A percentile compares a stretch with the other conserved stretches of the same genome.
Conservation (phyloP, 2,329 filamentous ascomycete species). For the Fusarium denticulatum region DNA sequence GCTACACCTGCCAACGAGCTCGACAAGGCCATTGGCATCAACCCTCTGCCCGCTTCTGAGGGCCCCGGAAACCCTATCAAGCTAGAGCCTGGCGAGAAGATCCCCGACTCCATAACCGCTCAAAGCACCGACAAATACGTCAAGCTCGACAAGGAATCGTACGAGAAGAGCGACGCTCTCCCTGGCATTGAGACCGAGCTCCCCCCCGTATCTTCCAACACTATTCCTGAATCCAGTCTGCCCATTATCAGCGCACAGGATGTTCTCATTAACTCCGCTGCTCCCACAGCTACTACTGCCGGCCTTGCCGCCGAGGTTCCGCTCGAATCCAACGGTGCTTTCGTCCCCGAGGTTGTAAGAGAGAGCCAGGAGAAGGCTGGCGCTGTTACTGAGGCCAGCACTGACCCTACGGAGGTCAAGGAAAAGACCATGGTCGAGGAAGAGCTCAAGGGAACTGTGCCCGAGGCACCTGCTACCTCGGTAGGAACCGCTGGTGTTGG, state of each 20-base stretch:
- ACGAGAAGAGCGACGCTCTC: constrained; percentile 79
- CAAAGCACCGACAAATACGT: constrained; percentile 78
- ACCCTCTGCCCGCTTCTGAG: constrained; percentile 70
- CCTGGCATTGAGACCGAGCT: constrained; percentile 62
- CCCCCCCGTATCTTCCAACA: constrained; percentile 66
- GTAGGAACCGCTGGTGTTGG: constrained; percentile 64
- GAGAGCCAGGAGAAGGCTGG: constrained; percentile 76
- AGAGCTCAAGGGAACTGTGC: constrained; percentile 75
- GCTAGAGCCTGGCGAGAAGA: constrained; percentile 80
- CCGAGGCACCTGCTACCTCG: constrained; percentile 66
- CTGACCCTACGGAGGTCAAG: constrained; percentile 69
- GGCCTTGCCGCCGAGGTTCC: constrained; percentile 75
- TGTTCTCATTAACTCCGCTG: constrained; percentile 62
- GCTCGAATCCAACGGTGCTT: constrained; percentile 61
- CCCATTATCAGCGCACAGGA: constrained; percentile 64
- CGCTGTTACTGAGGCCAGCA: constrained; percentile 74
- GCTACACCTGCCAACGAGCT: constrained; percentile 70
- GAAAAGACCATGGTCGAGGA: constrained; percentile 78
- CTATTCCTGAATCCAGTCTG: constrained; percentile 86
- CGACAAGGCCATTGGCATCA: constrained; percentile 65
- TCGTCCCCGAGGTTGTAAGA: constrained; percentile 65
- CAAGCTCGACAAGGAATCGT: constrained; percentile 83
- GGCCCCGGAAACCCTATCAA: constrained; percentile 81
- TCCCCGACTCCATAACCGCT: constrained; percentile 75
- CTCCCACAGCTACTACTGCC: constrained; percentile 71